These are phyloP conservation scores for Psilocybe tampanensis DNA, from an alignment of 768 basidiomycete species.

Conservation along the genomic window DNA sequence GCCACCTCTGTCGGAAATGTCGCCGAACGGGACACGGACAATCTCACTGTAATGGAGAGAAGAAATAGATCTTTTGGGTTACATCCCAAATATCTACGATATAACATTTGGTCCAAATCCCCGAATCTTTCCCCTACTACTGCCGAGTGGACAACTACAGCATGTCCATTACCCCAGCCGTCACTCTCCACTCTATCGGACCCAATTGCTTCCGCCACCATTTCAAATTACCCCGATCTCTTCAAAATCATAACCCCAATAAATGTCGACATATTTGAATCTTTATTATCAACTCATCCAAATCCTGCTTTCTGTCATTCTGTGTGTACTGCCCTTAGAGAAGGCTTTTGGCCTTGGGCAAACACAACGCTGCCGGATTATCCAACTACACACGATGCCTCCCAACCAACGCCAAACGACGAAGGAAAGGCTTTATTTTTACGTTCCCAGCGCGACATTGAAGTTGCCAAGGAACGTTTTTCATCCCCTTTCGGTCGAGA, in stretches of 20 bases:
- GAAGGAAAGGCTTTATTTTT: no score
- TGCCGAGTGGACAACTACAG: slow-evolving; percentile 21
- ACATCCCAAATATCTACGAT: slow-evolving; percentile 12
- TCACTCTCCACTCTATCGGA: slow-evolving; percentile 20
- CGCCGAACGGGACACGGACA: slow-evolving; percentile 2
- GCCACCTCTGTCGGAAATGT: slow-evolving; percentile 24
- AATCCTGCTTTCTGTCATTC: slow-evolving; percentile 40
- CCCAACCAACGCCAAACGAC: no score
- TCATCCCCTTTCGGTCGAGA: slow-evolving; percentile 11
- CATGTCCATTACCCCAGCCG: slow-evolving; percentile 14
- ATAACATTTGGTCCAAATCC: slow-evolving; percentile 17
- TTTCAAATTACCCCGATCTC: slow-evolving; percentile 25
- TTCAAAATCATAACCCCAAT: slow-evolving; percentile 39
- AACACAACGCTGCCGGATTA: slow-evolving; percentile 23
- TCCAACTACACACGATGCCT: no score
- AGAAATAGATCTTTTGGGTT: not conserved
- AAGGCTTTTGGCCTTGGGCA: no score
- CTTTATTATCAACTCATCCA: slow-evolving; percentile 34
- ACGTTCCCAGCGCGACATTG: no score
- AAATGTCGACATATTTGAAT: slow-evolving; percentile 14
- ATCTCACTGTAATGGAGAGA: not conserved
- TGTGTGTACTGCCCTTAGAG: slow-evolving; percentile 24
- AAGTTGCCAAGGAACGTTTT: slow-evolving; percentile 29
- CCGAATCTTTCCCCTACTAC: not conserved
- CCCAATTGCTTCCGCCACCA: slow-evolving; percentile 16